Base-by-base conservation (phyloP, 106 monocot genomes). In the Triglochin maritima region DNA sequence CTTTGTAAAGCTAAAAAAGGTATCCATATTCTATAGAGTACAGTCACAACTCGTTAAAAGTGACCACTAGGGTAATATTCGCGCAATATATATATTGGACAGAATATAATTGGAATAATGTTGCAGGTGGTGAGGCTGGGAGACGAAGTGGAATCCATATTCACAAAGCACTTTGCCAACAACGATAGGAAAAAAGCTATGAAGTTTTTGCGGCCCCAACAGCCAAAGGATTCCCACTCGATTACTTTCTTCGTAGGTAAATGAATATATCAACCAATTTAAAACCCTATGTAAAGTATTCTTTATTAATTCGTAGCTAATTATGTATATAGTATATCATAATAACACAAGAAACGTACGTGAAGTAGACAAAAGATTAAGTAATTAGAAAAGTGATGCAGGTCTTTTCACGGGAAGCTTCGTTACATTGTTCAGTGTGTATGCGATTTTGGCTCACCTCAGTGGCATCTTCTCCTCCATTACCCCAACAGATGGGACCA, bases 381-480 rank as follows among this genome's bases (percentile, higher is more conserved):
- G 60, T 60, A 42, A 29, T 9, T 29, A 2, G 45, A 44, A n/a
- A 51, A 55, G 9, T 17, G 50, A 47, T 79, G 60, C 86, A 99
- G 98, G 98, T 67, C 51, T 99, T 51, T 99, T 88, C 82, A 99
- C 98, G 4, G 98, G 98, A 7, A 82, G 81, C 64, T 99, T 92
- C 67, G 84, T 84, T n/a, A 77, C 88, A 9, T 70, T 99, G 12
- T 99, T 99, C 62, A 78, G 62, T 63, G 84, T 99, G 49, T 99
- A 99, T 76, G 92, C 92, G 4, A 82, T 99, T 55, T 72, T 92
- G 76, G 98, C 86, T 62, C 92, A 99, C 47, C 57, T 89, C n/a
- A 72, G 74, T 50, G 89, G 92, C 9, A 85, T 89, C 63, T 99
- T 99, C 80, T 76, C 84, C 17, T 71, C 81, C 46, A 44, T 79